These are phyloP conservation scores for Hanseniaspora nectarophila DNA, from an alignment of 805 yeast species.

Conservation along the genomic window DNA sequence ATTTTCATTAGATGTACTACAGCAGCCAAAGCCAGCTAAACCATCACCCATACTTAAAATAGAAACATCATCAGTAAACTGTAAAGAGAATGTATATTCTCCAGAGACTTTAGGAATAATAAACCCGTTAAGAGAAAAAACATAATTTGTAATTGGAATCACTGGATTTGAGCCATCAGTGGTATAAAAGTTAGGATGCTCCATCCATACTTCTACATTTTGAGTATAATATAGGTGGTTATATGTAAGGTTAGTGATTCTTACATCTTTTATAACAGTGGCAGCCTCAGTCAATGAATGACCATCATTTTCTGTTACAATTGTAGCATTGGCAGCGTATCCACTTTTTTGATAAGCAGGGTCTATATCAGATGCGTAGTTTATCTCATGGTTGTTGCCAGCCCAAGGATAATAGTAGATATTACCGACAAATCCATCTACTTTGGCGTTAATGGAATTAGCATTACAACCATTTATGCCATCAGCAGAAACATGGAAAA, in stretches of 20 bases:
- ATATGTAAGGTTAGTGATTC: neutral
- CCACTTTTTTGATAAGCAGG: neutral
- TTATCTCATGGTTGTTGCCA: neutral
- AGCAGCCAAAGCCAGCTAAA: neutral
- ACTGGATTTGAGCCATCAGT: neutral
- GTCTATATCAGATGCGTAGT: neutral
- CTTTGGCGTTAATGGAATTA: neutral
- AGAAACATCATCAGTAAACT: neutral
- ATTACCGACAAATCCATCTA: constrained; percentile 1
- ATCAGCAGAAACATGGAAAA: neutral
- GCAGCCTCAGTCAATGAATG: neutral
- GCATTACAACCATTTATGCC: neutral
- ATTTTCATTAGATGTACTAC: neutral
- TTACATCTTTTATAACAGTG: neutral
- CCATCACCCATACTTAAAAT: constrained; percentile 3
- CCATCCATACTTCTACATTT: neutral
- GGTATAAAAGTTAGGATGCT: neutral
- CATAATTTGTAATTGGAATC: neutral
- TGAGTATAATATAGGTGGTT: no score
- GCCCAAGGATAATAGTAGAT: constrained; percentile 3
- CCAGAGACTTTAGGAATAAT: constrained; percentile 4
- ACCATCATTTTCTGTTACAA: neutral
- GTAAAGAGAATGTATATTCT: neutral
- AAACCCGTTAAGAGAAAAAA: neutral
- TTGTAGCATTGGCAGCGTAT: neutral